A percentile compares a stretch with the other conserved stretches of the same genome.
These are phyloP conservation scores for Trichoderma sp. DNA, from an alignment of 2,329 filamentous ascomycete genomes.

Conservation along the genomic window DNA sequence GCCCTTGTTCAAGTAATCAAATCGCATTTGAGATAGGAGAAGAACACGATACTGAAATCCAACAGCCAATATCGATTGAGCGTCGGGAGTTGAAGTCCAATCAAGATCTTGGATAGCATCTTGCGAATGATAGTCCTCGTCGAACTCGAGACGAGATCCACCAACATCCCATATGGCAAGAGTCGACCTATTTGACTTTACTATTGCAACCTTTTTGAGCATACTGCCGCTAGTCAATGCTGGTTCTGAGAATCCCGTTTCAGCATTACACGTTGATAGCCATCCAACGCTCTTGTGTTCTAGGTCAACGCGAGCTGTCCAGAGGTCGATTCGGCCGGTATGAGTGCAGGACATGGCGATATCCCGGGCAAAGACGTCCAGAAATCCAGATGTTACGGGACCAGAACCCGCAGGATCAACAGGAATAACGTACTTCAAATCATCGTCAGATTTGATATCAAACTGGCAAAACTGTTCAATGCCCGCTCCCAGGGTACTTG, in stretches of 20 bases:
- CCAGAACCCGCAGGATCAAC: conserved; percentile 82
- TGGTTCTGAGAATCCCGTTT: conserved; percentile 72
- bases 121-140: conserved; percentile 70
- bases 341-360: conserved; percentile 83
- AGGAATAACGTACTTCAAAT: conserved; percentile 69
- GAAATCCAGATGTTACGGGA: conserved; percentile 71
- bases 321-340: conserved; percentile 74
- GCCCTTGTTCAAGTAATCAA: conserved; percentile 84
- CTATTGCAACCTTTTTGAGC: conserved; percentile 81
- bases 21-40: conserved; percentile 82
- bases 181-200: conserved; percentile 70
- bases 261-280: conserved; percentile 78
- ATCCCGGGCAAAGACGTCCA: conserved; percentile 84
- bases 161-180: conserved; percentile 91
- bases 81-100: conserved; percentile 90
- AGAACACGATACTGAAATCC: conserved; percentile 86
- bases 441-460: conserved; percentile 60
- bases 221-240: conserved; percentile 83
- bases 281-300: conserved; percentile 68
- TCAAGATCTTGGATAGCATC: conserved; percentile 84
- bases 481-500: conserved; percentile 27
- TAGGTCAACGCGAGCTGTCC: conserved; percentile 75
- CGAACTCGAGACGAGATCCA: conserved; percentile 77
- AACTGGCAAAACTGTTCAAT: conserved; percentile 72
- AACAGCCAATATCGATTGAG: conserved; percentile 87